Evolutionary conservation across 1,284 basidiomycete species (phyloP).

Genomic region (Malassezia japonica): DNA sequence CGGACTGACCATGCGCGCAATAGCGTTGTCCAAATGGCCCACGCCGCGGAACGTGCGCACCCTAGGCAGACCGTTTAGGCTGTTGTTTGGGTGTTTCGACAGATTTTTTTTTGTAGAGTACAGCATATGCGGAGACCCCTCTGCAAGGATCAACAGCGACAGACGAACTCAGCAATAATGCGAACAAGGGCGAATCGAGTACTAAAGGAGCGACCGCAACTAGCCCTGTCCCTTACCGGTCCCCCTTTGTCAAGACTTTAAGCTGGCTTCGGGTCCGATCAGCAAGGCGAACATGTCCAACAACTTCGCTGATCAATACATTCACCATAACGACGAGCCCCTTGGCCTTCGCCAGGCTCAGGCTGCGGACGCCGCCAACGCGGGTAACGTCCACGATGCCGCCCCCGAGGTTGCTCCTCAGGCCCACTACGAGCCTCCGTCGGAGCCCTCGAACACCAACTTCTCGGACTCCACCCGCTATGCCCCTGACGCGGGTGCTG

Average conservation of each 20-base stretch:
- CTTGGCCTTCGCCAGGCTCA: slow-evolving; percentile 4
- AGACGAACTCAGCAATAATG: neutral
- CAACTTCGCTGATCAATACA: slow-evolving; percentile 12
- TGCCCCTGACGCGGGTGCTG: neutral
- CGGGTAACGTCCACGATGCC: too few relatives aligned
- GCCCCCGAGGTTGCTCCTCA: too few relatives aligned
- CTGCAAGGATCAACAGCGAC: slow-evolving; percentile 1
- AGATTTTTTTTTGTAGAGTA: neutral
- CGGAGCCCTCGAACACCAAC: neutral
- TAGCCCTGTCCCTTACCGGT: neutral
- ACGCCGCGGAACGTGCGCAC: slow-evolving; percentile 1
- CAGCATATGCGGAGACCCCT: neutral
- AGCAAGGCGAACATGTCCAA: slow-evolving; percentile 5
- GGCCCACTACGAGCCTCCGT: neutral
- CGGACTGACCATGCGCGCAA: neutral
- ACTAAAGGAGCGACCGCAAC: neutral
- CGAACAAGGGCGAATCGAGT: neutral
- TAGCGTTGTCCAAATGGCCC: neutral
- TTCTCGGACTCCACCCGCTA: slow-evolving; percentile 13
- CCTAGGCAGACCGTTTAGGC: neutral
- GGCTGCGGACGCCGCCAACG: neutral
- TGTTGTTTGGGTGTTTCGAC: neutral
- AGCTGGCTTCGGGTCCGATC: neutral
- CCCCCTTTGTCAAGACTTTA: neutral
- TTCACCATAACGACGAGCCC: slow-evolving; percentile 12